phyloP scores from a whole-genome alignment of 768 basidiomycete genomes.

The Favolaschia claudopus region DNA sequence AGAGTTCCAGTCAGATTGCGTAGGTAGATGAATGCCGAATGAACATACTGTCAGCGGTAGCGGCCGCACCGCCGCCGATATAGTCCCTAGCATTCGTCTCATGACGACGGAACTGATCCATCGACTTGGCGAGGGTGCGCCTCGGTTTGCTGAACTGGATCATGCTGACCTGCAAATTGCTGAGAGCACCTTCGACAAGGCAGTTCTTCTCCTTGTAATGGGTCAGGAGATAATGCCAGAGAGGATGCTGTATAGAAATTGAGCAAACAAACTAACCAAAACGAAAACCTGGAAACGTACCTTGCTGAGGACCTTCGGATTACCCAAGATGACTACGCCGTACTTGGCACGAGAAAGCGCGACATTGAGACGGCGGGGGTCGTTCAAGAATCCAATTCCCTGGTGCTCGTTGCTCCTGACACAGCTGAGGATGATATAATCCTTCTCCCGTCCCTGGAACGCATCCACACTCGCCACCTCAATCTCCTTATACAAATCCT shows the following conservation, averaged over 20 bases:
- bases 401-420: slow-evolving; percentile 99
- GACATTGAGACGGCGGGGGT: slow-evolving; percentile 95
- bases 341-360: slow-evolving; percentile 98
- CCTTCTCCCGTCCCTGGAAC: slow-evolving; percentile 99
- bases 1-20: slow-evolving; percentile 12
- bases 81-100: slow-evolving; percentile 92
- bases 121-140: slow-evolving; percentile 84
- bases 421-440: slow-evolving; percentile 98
- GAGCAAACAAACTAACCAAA: slow-evolving; percentile 1
- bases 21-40: neutral
- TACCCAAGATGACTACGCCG: slow-evolving; percentile 99
- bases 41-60: slow-evolving; percentile 60
- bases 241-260: slow-evolving; percentile 74
- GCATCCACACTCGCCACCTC: slow-evolving; percentile 99
- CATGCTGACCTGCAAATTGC: slow-evolving; percentile 97
- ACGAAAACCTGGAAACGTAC: slow-evolving; percentile 50
- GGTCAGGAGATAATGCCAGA: slow-evolving; percentile 98
- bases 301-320: slow-evolving; percentile 99
- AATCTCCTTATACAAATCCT: slow-evolving; percentile 99
- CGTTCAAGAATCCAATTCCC: slow-evolving; percentile 98
- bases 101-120: slow-evolving; percentile 93
- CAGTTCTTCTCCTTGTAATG: slow-evolving; percentile 97
- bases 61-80: slow-evolving; percentile 46
- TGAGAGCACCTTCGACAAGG: slow-evolving; percentile 96
- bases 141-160: slow-evolving; percentile 99